phyloP scores from a whole-genome alignment of 345 rosid genomes.

The Salix viminalis region DNA sequence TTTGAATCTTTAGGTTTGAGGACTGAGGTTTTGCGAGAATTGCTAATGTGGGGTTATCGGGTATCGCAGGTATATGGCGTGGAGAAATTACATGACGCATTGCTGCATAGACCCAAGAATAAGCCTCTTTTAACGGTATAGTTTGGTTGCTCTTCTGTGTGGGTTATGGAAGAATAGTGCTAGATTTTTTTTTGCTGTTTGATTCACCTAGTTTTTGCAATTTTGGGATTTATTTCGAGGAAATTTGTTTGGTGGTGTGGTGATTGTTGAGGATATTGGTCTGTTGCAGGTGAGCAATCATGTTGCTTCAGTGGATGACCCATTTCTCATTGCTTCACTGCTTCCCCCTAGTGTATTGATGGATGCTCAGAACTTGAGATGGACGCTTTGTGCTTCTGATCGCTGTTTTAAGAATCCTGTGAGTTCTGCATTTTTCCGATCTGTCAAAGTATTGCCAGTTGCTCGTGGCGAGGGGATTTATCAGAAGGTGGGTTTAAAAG shows the following conservation, averaged over 20 bases:
- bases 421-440: constrained; percentile 78
- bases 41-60: neutral
- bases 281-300: constrained; percentile 83
- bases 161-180: neutral
- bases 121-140: constrained; percentile 81
- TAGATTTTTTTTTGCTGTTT: neutral
- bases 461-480: constrained; percentile 92
- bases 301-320: constrained; percentile 95
- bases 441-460: constrained; percentile 87
- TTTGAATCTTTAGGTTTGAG: neutral
- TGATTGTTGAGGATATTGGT: neutral
- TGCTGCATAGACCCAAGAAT: constrained; percentile 67
- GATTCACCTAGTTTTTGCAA: neutral
- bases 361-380: constrained; percentile 81
- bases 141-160: neutral
- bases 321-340: constrained; percentile 81
- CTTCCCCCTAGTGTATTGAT: constrained; percentile 79
- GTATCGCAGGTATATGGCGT: constrained; percentile 72
- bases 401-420: constrained; percentile 86
- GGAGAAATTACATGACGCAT: constrained; percentile 84
- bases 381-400: constrained; percentile 97
- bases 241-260: neutral
- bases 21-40: neutral
- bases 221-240: neutral
- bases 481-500: constrained; percentile 57